Percentiles rank a stretch among this genome's conserved stretches.
Evolutionary conservation across 23 red algal species (phyloP).

Genomic region (Chondrus crispus): DNA sequence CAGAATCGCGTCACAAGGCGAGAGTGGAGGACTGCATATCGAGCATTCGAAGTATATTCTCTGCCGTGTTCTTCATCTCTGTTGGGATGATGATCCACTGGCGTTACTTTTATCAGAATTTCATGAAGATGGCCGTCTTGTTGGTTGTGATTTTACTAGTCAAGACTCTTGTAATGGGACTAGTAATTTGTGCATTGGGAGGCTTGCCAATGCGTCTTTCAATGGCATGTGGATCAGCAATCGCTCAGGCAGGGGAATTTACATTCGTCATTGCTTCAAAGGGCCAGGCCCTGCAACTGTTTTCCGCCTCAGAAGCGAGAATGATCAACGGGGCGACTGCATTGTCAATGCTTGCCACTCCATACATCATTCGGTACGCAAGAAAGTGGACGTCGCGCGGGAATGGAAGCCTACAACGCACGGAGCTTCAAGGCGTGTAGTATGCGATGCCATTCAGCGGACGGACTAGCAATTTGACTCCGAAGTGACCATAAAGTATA

Average conservation of each 20-base stretch:
- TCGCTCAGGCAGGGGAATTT: conserved; percentile 81
- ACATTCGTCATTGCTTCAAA: conserved; percentile 84
- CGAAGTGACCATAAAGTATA: background rate
- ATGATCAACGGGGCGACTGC: conserved; percentile 87
- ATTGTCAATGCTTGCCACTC: conserved; percentile 75
- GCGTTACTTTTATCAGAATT: conserved; percentile 76
- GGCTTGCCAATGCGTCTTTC: conserved; percentile 56
- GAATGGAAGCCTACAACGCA: background rate
- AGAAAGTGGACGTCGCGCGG: conserved; percentile 22
- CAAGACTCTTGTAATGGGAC: conserved; percentile 62
- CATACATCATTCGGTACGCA: conserved; percentile 64
- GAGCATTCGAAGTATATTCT: conserved; percentile 70
- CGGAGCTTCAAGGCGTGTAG: background rate
- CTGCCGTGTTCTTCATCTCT: conserved; percentile 76
- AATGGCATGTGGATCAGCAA: conserved; percentile 55
- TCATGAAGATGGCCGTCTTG: conserved; percentile 56
- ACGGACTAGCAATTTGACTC: background rate
- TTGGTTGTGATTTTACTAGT: conserved; percentile 64
- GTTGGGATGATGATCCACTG: conserved; percentile 92
- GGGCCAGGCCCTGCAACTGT: conserved; percentile 71
- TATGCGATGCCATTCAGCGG: background rate
- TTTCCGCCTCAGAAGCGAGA: conserved; percentile 66
- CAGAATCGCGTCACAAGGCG: conserved; percentile 53
- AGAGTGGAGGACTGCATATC: conserved; percentile 63
- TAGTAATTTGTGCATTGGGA: conserved; percentile 51